phyloP scores from a whole-genome alignment of 805 yeast species.

The Hemisphaericaspora nanyangensis region DNA sequence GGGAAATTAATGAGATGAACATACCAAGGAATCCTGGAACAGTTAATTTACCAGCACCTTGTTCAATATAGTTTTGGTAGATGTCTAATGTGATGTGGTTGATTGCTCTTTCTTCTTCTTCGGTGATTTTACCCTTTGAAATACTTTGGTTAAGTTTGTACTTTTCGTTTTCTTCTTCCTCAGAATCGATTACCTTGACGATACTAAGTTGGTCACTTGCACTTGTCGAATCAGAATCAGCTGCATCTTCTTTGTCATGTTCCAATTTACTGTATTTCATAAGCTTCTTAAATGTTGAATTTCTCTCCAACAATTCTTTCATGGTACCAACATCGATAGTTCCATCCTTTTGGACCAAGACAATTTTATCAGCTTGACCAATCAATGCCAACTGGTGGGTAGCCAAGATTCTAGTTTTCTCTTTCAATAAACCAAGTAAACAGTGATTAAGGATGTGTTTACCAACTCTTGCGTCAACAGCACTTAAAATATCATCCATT shows the following conservation, averaged over 20 bases:
- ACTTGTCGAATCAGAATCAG: neutral
- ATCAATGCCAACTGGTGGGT: constrained; percentile 80
- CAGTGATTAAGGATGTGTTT: constrained; percentile 71
- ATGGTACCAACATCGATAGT: constrained; percentile 57
- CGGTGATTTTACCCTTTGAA: constrained; percentile 17
- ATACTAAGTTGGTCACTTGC: constrained; percentile 9
- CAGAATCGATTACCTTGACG: constrained; percentile 10
- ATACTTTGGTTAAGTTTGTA: constrained; percentile 9
- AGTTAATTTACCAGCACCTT: constrained; percentile 25
- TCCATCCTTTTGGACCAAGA: constrained; percentile 67
- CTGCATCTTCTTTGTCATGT: neutral
- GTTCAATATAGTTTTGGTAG: constrained; percentile 27
- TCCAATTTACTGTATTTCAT: constrained; percentile 31
- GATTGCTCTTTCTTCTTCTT: constrained; percentile 54
- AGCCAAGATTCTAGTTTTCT: constrained; percentile 69
- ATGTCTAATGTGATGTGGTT: constrained; percentile 38
- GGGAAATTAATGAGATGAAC: constrained; percentile 6
- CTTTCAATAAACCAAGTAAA: constrained; percentile 51
- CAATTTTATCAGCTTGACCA: constrained; percentile 62
- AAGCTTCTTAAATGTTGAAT: constrained; percentile 31
- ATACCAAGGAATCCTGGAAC: constrained; percentile 9
- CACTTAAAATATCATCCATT: constrained; percentile 77
- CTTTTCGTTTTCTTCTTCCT: constrained; percentile 12
- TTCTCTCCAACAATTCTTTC: constrained; percentile 45
- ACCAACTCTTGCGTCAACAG: constrained; percentile 88